Evolutionary conservation across 148 eudicot species (phyloP).

Genomic region (Linanthus parryae): DNA sequence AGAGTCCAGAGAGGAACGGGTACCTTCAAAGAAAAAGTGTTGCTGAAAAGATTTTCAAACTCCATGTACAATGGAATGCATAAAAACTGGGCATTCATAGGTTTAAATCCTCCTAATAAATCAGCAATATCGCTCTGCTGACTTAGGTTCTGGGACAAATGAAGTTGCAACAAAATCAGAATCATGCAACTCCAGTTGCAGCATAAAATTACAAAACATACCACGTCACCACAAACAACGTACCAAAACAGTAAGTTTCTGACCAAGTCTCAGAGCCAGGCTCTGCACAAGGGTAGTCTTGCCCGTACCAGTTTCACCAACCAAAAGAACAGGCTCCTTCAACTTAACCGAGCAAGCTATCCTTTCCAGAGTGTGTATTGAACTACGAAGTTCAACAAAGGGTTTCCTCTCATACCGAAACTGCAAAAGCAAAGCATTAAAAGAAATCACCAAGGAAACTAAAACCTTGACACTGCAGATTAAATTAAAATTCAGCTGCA

Average conservation of each 20-base stretch:
- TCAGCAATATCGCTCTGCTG: slow-evolving; percentile 98
- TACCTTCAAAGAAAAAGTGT: slow-evolving; percentile 63
- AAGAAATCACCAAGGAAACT: slow-evolving; percentile 5
- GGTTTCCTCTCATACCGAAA: slow-evolving; percentile 35
- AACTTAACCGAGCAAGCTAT: slow-evolving; percentile 82
- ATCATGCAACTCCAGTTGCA: too few relatives aligned
- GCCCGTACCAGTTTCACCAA: slow-evolving; percentile 99
- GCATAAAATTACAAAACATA: too few relatives aligned
- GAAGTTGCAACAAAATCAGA: too few relatives aligned
- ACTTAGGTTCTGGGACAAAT: slow-evolving; percentile 72
- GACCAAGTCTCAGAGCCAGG: slow-evolving; percentile 72
- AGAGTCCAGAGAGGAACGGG: background rate
- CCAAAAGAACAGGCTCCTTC: slow-evolving; percentile 91
- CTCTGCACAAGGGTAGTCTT: slow-evolving; percentile 96
- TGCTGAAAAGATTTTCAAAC: slow-evolving; percentile 51
- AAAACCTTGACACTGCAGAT: slow-evolving; percentile 2
- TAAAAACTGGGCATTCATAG: slow-evolving; percentile 65
- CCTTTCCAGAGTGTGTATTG: slow-evolving; percentile 69
- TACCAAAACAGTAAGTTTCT: slow-evolving; percentile 94
- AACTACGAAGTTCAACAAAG: slow-evolving; percentile 75
- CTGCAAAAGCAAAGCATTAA: slow-evolving; percentile 20
- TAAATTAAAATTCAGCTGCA: slow-evolving; percentile 1
- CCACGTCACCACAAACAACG: too few relatives aligned
- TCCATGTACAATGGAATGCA: slow-evolving; percentile 80
- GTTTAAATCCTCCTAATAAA: slow-evolving; percentile 88